Base-by-base conservation (phyloP, 2,329 filamentous ascomycete species). In the Davidsoniella eucalypti region DNA sequence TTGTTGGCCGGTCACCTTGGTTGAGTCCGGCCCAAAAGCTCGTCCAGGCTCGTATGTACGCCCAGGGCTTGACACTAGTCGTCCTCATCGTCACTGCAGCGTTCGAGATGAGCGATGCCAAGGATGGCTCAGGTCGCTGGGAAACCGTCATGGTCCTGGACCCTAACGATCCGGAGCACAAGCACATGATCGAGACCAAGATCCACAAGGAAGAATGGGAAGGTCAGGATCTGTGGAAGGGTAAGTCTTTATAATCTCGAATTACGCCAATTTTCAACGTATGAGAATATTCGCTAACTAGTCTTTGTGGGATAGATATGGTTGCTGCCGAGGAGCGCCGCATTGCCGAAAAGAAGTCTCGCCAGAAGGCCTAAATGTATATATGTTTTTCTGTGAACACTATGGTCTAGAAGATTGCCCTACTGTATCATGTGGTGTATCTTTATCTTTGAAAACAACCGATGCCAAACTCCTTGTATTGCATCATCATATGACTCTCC, bases 41-140 rank as follows among this genome's bases (percentile, higher is more conserved):
- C 18, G 88, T 95, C 14, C 88, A 95, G 72, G 88, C 87, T 21
- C 82, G 88, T 75, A 83, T 95, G 56, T 94, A 94, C 66, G 88
- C 88, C 3, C 88, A 95, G 69, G 87, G 84, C 5, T 69, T 94
- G 58, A 94, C 88, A 4, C 70, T 95, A 44, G 84, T 82, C 55
- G 86, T 94, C 47, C 71, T 95, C 51, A 75, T 94, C 61, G 78
- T 85, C 51, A 84, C 80, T 29, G 87, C 90, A 44, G 83, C 78
- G 9, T 83, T 95, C 58, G 88, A 95, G 76, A 72, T 76, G 56
- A 67, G 65, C 49, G 92, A 98, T 65, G 83, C 82, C 57, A 80
- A 79, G 61, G 76, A 75, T 61, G 86, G 86, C 45, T 75, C 75
- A 60, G 84, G 81, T 56, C 74, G 82, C 63, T 94, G 84, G 84